These are phyloP conservation scores for Cokeromyces recurvatus DNA, from an alignment of 371 early-diverging fungal species.

Conservation along the genomic window DNA sequence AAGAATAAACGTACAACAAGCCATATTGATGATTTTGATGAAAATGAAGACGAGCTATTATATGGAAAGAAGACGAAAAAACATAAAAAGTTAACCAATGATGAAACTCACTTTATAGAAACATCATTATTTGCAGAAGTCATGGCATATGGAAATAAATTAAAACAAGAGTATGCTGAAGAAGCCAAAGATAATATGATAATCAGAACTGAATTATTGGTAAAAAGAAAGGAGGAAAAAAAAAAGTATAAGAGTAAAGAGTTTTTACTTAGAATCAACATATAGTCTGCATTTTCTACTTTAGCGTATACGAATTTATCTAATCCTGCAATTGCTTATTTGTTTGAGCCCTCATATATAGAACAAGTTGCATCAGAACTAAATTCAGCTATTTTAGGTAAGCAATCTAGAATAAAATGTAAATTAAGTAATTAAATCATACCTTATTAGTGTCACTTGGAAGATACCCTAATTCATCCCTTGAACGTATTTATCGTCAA, in stretches of 20 bases:
- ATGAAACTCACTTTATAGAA: not conserved
- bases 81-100: too few species aligned
- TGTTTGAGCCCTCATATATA: constrained; percentile 36
- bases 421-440: not conserved
- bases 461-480: constrained; percentile 26
- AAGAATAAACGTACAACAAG: too few species aligned
- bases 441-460: constrained; percentile 17
- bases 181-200: constrained; percentile 16
- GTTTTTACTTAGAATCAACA: not conserved
- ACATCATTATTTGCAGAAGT: constrained; percentile 15
- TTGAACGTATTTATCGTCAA: constrained; percentile 42
- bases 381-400: constrained; percentile 70
- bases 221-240: constrained; percentile 3
- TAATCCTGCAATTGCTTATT: constrained; percentile 48
- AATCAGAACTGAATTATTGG: constrained; percentile 19
- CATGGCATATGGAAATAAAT: constrained; percentile 61
- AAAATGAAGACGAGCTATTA: too few species aligned
- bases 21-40: too few species aligned
- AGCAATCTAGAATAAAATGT: constrained; percentile 1
- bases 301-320: constrained; percentile 72
- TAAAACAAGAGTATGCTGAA: constrained; percentile 58
- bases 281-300: constrained; percentile 59
- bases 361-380: constrained; percentile 58
- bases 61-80: too few species aligned
- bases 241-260: not conserved